These are phyloP conservation scores for Favolaschia claudopus DNA, from an alignment of 768 basidiomycete genomes.

Conservation along the genomic window DNA sequence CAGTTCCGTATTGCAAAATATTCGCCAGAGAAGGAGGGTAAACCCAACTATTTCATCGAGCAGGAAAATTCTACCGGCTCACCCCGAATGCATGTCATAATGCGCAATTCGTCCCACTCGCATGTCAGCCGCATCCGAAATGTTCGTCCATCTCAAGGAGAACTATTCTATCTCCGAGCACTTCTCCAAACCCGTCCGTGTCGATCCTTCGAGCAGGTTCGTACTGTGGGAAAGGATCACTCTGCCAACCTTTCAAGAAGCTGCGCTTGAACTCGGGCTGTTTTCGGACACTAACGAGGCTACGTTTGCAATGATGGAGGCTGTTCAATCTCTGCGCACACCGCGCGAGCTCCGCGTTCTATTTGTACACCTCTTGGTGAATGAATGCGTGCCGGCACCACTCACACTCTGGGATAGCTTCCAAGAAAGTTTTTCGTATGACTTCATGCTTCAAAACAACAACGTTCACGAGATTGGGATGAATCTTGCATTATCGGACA, in stretches of 20 bases:
- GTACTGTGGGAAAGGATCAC: background rate
- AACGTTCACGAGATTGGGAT: constrained; percentile 24
- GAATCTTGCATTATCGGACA: background rate
- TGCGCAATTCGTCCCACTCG: background rate
- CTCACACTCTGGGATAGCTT: constrained; percentile 37
- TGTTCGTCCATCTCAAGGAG: constrained; percentile 37
- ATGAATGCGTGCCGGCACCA: constrained; percentile 38
- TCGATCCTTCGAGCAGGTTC: background rate
- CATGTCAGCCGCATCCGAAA: background rate
- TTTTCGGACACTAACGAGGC: constrained; percentile 10
- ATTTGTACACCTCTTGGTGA: constrained; percentile 46
- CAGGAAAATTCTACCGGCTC: background rate
- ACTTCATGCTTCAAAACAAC: constrained; percentile 21
- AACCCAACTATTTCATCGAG: background rate
- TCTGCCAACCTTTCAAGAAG: background rate
- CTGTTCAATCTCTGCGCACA: constrained; percentile 36
- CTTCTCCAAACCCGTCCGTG: constrained; percentile 31
- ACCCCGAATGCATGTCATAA: background rate
- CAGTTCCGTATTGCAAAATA: background rate
- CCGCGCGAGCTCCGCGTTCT: constrained; percentile 47
- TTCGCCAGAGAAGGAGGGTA: background rate
- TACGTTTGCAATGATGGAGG: constrained; percentile 42
- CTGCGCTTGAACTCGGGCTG: background rate
- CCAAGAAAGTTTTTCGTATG: constrained; percentile 21
- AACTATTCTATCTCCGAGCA: constrained; percentile 41